Percentiles rank a stretch among this genome's conserved stretches.
Evolutionary conservation across 352 stramenopile genomes (phyloP).

Genomic region (Lagenidium sp.): DNA sequence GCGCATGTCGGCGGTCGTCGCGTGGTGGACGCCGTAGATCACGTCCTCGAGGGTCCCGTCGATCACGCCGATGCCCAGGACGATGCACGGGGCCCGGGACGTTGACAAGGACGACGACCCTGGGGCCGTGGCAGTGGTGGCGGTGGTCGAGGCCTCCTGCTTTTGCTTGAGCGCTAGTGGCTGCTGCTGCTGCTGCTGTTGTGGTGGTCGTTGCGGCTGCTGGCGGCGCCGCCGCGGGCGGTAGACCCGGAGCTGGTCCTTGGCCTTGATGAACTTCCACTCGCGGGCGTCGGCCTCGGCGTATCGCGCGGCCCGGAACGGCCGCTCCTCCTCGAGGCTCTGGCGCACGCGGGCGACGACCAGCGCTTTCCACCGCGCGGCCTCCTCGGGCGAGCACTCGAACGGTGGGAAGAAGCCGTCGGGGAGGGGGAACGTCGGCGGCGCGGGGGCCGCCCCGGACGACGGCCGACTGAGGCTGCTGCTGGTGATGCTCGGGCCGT

Average conservation of each 20-base stretch:
- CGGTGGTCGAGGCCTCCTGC: too few relatives aligned
- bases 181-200: too few relatives aligned
- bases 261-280: constrained; percentile 12
- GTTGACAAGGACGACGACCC: not conserved
- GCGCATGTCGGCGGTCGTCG: constrained; percentile 14
- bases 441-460: too few relatives aligned
- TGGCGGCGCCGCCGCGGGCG: not conserved
- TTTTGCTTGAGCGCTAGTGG: too few relatives aligned
- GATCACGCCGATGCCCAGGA: constrained; percentile 15
- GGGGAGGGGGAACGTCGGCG: constrained; percentile 15
- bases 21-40: constrained; percentile 13
- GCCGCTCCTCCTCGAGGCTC: constrained; percentile 5
- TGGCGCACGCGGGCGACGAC: constrained; percentile 6
- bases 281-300: not conserved
- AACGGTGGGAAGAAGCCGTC: constrained; percentile 15
- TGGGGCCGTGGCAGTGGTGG: too few relatives aligned
- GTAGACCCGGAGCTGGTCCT: constrained; percentile 17
- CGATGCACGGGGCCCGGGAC: not conserved
- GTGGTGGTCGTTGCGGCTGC: not conserved
- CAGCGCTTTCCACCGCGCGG: constrained; percentile 6
- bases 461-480: not conserved
- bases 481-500: not conserved
- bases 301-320: constrained; percentile 2
- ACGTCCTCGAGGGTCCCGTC: constrained; percentile 19
- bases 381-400: constrained; percentile 5